These are phyloP conservation scores for Otatea glauca DNA, from an alignment of 176 grass and related monocot species.

Conservation along the genomic window DNA sequence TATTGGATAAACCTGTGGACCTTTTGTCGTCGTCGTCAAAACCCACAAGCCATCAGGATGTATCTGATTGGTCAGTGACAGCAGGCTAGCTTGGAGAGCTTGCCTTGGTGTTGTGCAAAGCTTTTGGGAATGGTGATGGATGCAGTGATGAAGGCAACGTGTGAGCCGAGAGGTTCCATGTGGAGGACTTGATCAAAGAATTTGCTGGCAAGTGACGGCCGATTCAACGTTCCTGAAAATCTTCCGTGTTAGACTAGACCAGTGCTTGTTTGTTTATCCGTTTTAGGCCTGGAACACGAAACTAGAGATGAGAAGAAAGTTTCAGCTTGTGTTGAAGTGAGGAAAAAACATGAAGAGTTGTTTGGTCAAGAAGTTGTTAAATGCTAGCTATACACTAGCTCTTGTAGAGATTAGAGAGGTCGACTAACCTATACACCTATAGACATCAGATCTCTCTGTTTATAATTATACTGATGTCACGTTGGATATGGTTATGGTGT, in stretches of 20 bases:
- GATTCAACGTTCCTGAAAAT: slow-evolving; percentile 11
- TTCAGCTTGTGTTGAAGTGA: background rate
- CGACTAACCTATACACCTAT: background rate
- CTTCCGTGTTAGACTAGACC: slow-evolving; percentile 25
- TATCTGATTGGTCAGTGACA: slow-evolving; percentile 24
- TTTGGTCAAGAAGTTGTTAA: slow-evolving; percentile 7
- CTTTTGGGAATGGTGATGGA: slow-evolving; percentile 25
- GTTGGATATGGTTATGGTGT: background rate
- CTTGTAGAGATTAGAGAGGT: background rate
- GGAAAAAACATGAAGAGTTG: background rate
- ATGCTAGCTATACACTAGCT: background rate
- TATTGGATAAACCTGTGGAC: slow-evolving; percentile 14
- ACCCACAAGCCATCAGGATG: background rate
- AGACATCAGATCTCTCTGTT: background rate
- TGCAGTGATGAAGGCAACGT: slow-evolving; percentile 37
- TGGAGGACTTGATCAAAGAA: slow-evolving; percentile 35
- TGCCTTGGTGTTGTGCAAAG: slow-evolving; percentile 17
- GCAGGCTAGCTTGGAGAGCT: background rate
- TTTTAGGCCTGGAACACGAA: background rate
- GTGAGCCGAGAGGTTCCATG: slow-evolving; percentile 40
- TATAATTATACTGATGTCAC: background rate
- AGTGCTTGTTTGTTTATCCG: slow-evolving; percentile 28
- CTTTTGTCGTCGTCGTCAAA: slow-evolving; percentile 10
- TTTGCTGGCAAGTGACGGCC: slow-evolving; percentile 42
- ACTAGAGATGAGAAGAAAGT: background rate